Percentiles rank a stretch among this genome's conserved stretches.
These are phyloP conservation scores for Phellopilus nigrolimitatus DNA, from an alignment of 1,284 basidiomycete species.

Conservation along the genomic window DNA sequence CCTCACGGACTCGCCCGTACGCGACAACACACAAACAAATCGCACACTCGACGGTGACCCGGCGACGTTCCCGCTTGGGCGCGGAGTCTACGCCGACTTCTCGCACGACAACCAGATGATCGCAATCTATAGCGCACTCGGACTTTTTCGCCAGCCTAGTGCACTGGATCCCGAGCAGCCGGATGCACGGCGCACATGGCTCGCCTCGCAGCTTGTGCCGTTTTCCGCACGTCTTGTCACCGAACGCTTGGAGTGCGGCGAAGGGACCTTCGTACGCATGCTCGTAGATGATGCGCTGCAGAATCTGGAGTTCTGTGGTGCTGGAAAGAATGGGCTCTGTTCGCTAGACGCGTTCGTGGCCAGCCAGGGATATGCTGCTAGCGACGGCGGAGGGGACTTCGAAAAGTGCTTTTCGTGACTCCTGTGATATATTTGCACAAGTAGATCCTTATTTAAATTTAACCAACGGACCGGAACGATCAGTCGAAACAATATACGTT, in stretches of 20 bases:
- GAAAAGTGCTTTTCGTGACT: slow-evolving; percentile 42
- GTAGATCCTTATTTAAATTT: no score
- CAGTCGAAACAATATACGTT: no score
- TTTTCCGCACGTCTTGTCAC: slow-evolving; percentile 62
- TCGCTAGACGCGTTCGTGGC: slow-evolving; percentile 59
- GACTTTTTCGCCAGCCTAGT: slow-evolving; percentile 44
- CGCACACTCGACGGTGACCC: slow-evolving; percentile 65
- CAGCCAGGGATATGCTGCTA: slow-evolving; percentile 64
- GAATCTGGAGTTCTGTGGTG: slow-evolving; percentile 57
- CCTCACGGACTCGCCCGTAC: slow-evolving; percentile 55
- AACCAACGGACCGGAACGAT: no score
- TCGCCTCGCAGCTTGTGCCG: slow-evolving; percentile 54
- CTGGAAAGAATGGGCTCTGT: slow-evolving; percentile 52
- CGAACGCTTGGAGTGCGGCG: slow-evolving; percentile 50
- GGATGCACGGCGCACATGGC: slow-evolving; percentile 47
- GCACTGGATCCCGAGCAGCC: slow-evolving; percentile 40
- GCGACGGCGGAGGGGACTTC: slow-evolving; percentile 63
- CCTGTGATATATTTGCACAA: not conserved
- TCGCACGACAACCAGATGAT: slow-evolving; percentile 81
- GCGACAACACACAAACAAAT: slow-evolving; percentile 75
- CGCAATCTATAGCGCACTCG: slow-evolving; percentile 70
- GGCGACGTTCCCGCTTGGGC: slow-evolving; percentile 68
- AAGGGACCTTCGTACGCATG: slow-evolving; percentile 49
- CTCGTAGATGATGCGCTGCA: slow-evolving; percentile 66
- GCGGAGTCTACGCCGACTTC: slow-evolving; percentile 69